Conservation (phyloP, 2,329 filamentous ascomycete species). For the Raffaelea ambrosiae region DNA sequence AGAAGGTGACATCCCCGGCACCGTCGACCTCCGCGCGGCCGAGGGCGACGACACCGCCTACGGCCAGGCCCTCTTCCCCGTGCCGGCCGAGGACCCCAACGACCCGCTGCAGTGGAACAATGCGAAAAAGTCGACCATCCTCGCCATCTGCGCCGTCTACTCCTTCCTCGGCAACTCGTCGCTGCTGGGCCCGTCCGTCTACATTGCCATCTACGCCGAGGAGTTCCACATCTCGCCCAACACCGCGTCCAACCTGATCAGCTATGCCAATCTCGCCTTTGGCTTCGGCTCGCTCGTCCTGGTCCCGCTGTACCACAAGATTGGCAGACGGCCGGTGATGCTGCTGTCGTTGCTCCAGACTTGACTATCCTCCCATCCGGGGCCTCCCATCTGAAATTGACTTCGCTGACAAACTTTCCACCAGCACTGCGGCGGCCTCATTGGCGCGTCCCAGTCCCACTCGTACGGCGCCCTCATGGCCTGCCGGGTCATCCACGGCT, state of each 20-base stretch:
- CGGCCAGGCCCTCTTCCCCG: constrained; percentile 52
- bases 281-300: constrained; percentile 49
- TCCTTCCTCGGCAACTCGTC: constrained; percentile 52
- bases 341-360: constrained; percentile 24
- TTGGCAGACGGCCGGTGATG: constrained; percentile 35
- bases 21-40: constrained; percentile 21
- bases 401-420: not conserved
- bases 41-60: constrained; percentile 52
- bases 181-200: constrained; percentile 48
- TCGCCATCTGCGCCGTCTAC: constrained; percentile 44
- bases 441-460: constrained; percentile 26
- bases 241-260: constrained; percentile 45
- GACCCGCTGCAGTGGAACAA: constrained; percentile 51
- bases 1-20: constrained; percentile 17
- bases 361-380: not conserved
- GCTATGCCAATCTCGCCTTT: constrained; percentile 52
- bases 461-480: constrained; percentile 28
- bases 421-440: constrained; percentile 30
- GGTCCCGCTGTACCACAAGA: constrained; percentile 46
- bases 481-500: constrained; percentile 27
- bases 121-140: constrained; percentile 47
- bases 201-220: constrained; percentile 45
- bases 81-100: constrained; percentile 52
- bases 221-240: constrained; percentile 41
- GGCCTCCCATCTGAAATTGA: not conserved